Evolutionary conservation across 1,284 basidiomycete species (phyloP), one percentile per base, ranked within the genome.

Genomic region (Coniferiporia weirii): DNA sequence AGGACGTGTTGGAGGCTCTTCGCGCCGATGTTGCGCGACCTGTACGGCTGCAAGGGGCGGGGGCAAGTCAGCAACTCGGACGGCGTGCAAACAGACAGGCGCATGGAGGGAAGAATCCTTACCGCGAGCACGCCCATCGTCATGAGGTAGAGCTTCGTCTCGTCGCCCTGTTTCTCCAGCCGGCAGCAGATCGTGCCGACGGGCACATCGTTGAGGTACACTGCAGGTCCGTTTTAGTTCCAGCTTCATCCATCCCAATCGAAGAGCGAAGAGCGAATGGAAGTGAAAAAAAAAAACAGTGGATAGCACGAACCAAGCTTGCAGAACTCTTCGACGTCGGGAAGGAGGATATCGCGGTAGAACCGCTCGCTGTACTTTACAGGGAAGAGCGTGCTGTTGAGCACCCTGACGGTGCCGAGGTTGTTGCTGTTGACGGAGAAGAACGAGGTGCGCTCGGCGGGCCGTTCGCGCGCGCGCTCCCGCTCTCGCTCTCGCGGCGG

Each of bases 151-250:
- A 92, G 71, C 56, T 78, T 77, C 45, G 73, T 74, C 66, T 78
- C 73, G 46, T 74, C 79, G 67, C 83, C 81, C 65, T 80, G 80
- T 55, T 75, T 79, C 71, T 93, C 89, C 61, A 91, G 70, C 55
- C 87, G 81, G 74, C 89, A 91, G 71, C 88, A 91, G 65, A 91
- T 81, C 3, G 85, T 90, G 62, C 90, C 89, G 63, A 92, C 84
- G 54, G 90, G 90, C 60, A 92, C 78, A 73, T 92, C 90, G 73
- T 91, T 92, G 72, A 86, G 91, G 72, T 92, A 93, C 49, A 91
- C 89, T 92, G 66, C 27, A 27, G 27, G 5, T 5, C 27, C 27
- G 27, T 27, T 27, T 27, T 27, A 27, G 27, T 27, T 27, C 5
- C 27, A 27, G 27, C 27, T 27, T 27, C 27, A 17, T 20, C 35